Conservation (phyloP, 208 protist species). For the Phytomonas francai region DNA sequence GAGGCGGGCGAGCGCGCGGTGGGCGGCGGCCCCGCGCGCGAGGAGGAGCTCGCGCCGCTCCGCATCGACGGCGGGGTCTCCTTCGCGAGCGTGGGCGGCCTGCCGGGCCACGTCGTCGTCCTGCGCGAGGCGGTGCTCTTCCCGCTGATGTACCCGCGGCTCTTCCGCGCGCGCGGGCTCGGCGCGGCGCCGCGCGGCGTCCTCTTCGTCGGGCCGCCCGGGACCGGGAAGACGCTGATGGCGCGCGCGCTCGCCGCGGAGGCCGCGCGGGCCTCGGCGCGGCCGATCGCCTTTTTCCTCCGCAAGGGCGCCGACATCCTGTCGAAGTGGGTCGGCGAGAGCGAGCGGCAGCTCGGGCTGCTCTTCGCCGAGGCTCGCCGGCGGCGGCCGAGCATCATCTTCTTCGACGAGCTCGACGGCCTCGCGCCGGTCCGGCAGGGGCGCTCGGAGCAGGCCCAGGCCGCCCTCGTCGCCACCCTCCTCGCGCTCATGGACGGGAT, state of each 20-base stretch:
- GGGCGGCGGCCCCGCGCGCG: constrained; percentile 11
- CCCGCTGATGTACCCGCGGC: constrained; percentile 64
- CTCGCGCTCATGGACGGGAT: constrained; percentile 94
- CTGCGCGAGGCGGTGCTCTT: constrained; percentile 81
- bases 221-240: constrained; percentile 99
- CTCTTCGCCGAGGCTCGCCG: constrained; percentile 97
- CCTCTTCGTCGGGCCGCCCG: constrained; percentile 98
- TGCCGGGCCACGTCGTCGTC: constrained; percentile 64
- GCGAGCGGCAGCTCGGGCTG: constrained; percentile 93
- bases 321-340: constrained; percentile 98
- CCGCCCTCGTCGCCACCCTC: constrained; percentile 85
- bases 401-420: constrained; percentile 99
- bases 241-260: constrained; percentile 99
- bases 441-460: constrained; percentile 76
- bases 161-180: constrained; percentile 48
- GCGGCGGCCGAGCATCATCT: constrained; percentile 96
- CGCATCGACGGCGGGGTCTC: constrained; percentile 43
- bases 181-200: constrained; percentile 92
- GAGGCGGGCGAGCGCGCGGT: constrained; percentile 1
- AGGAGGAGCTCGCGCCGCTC: constrained; percentile 58
- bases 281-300: constrained; percentile 94
- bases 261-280: constrained; percentile 79
- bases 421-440: constrained; percentile 79
- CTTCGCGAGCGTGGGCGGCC: constrained; percentile 76
- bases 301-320: constrained; percentile 96